Evolutionary conservation across 306 rosid species (phyloP).

Genomic region (Lagenaria siceraria): DNA sequence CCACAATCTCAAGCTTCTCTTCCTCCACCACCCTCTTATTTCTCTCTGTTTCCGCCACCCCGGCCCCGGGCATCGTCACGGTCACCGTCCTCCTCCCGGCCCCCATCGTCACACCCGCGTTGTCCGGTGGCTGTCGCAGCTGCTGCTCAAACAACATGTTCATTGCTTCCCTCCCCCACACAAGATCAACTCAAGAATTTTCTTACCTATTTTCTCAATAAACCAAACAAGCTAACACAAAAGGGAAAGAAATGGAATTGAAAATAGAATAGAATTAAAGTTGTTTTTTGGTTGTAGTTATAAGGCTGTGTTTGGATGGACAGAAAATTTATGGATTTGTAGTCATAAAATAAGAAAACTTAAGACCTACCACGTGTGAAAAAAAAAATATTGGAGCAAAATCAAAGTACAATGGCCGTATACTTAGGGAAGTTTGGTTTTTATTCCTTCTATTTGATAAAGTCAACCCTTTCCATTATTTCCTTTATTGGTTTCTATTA

Average conservation of each 20-base stretch:
- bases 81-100: not conserved
- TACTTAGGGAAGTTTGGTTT: not conserved
- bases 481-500: not conserved
- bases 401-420: not conserved
- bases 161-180: not conserved
- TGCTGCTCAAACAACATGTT: not conserved
- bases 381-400: too few relatives aligned
- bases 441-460: not conserved
- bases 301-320: not conserved
- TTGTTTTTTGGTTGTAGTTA: not conserved
- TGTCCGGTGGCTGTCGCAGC: not conserved
- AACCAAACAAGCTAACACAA: not conserved
- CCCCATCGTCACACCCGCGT: not conserved
- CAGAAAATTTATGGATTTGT: not conserved
- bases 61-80: not conserved
- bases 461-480: not conserved
- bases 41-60: not conserved
- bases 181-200: not conserved
- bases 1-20: conserved; percentile 50
- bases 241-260: not conserved
- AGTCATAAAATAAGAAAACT: not conserved
- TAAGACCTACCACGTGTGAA: conserved; percentile 1
- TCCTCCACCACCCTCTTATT: conserved; percentile 6
- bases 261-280: not conserved
- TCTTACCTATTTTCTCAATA: not conserved